Percentiles rank a stretch among this genome's conserved stretches.
Evolutionary conservation across 768 basidiomycete species (phyloP).

Genomic region (Pisolithus microcarpus): DNA sequence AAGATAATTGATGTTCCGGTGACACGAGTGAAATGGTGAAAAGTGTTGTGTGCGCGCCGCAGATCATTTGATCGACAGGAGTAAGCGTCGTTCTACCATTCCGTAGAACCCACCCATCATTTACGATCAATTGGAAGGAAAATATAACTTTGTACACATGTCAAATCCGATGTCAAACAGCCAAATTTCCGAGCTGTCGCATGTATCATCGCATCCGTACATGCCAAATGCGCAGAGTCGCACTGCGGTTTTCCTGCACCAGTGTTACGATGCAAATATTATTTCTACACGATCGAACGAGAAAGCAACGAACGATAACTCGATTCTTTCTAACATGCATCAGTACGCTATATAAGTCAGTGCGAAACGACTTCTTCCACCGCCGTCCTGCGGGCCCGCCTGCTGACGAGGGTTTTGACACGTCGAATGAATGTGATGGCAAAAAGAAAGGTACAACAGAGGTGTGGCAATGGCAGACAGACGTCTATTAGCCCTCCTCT

Average conservation of each 20-base stretch:
- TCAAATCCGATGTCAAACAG: neutral
- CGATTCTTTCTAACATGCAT: neutral
- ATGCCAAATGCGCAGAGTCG: too few species aligned
- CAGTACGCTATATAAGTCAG: neutral
- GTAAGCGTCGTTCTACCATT: too few species aligned
- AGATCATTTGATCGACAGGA: neutral
- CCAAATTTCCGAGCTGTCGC: neutral
- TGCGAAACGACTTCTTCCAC: neutral
- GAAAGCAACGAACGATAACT: neutral
- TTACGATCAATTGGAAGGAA: neutral
- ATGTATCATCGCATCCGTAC: too few species aligned
- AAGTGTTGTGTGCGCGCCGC: neutral
- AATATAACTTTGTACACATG: neutral
- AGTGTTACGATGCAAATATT: neutral
- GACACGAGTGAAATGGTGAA: neutral
- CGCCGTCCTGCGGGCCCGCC: neutral
- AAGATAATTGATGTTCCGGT: neutral
- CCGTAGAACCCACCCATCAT: neutral
- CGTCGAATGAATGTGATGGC: neutral
- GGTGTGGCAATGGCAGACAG: neutral
- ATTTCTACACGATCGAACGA: neutral
- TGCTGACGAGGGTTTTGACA: neutral
- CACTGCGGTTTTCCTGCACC: too few species aligned
- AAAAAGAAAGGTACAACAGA: neutral
- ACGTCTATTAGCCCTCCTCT: neutral